These are phyloP conservation scores for Parasitella parasitica DNA, from an alignment of 371 early-diverging fungal genomes.

Conservation along the genomic window DNA sequence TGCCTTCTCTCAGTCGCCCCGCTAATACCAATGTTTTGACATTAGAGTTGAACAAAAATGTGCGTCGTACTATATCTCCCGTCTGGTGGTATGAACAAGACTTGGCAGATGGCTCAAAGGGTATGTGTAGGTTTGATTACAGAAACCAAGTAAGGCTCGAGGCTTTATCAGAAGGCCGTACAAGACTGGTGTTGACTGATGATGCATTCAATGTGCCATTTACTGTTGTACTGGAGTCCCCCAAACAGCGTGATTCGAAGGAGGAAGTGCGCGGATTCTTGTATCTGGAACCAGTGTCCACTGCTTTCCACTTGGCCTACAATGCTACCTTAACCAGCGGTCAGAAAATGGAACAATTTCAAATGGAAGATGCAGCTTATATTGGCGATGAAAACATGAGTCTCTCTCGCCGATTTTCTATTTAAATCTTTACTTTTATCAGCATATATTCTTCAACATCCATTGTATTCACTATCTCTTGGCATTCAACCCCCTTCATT, in stretches of 20 bases:
- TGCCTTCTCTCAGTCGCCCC: conserved; percentile 14
- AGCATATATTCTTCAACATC: neutral
- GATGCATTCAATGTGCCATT: conserved; percentile 35
- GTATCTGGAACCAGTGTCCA: conserved; percentile 24
- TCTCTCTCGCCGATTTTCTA: conserved; percentile 22
- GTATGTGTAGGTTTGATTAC: conserved; percentile 46
- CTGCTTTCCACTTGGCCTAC: conserved; percentile 20
- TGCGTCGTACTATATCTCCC: conserved; percentile 39
- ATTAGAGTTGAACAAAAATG: conserved; percentile 25
- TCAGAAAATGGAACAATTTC: conserved; percentile 9
- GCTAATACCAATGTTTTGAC: neutral
- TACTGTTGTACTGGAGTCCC: conserved; percentile 30
- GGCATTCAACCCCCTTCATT: neutral
- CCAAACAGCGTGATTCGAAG: conserved; percentile 29
- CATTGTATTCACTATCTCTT: neutral
- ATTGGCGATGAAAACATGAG: conserved; percentile 1
- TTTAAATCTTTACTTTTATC: conserved; percentile 4
- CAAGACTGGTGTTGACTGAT: conserved; percentile 32
- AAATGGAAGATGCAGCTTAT: neutral
- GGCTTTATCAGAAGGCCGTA: conserved; percentile 45
- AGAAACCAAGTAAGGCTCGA: conserved; percentile 46
- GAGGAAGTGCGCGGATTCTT: conserved; percentile 46
- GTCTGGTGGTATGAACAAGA: conserved; percentile 53
- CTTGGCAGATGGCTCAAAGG: conserved; percentile 36
- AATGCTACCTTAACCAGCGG: neutral